Evolutionary conservation across 1,139 yeast genomes (phyloP).

Genomic region (Suhomyces bokatorum): DNA sequence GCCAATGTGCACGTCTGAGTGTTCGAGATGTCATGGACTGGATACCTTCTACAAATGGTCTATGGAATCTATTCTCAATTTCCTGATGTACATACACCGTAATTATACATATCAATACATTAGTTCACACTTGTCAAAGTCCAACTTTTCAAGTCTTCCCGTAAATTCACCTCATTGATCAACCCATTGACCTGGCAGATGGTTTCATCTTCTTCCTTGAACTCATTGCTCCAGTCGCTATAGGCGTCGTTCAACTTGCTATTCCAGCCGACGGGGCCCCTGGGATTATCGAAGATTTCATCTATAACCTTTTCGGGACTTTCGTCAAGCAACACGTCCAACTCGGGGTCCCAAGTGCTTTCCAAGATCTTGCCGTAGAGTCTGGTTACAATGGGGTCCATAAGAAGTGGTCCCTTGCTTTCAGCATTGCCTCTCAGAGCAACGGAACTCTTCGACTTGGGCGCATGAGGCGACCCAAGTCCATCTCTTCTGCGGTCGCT

Average conservation of each 20-base stretch:
- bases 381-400: constrained; percentile 54
- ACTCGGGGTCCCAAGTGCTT: constrained; percentile 76
- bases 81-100: too few species aligned
- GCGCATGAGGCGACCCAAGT: not conserved
- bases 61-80: too few species aligned
- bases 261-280: constrained; percentile 60
- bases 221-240: constrained; percentile 15
- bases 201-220: constrained; percentile 41
- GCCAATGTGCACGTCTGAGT: too few species aligned
- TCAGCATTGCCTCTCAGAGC: not conserved
- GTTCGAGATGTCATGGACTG: too few species aligned
- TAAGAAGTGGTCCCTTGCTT: constrained; percentile 19
- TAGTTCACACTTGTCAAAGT: constrained; percentile 9
- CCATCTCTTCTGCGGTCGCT: not conserved
- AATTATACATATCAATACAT: not conserved
- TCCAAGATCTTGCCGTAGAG: constrained; percentile 65
- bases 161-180: constrained; percentile 38
- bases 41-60: too few species aligned
- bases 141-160: constrained; percentile 53
- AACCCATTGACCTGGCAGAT: constrained; percentile 47
- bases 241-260: constrained; percentile 26
- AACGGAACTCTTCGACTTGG: not conserved
- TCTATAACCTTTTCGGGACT: constrained; percentile 73
- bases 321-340: constrained; percentile 56
- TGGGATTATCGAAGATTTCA: constrained; percentile 68